Conservation (phyloP, 1,139 yeast genomes). For the Magnusiomyces ingens region DNA sequence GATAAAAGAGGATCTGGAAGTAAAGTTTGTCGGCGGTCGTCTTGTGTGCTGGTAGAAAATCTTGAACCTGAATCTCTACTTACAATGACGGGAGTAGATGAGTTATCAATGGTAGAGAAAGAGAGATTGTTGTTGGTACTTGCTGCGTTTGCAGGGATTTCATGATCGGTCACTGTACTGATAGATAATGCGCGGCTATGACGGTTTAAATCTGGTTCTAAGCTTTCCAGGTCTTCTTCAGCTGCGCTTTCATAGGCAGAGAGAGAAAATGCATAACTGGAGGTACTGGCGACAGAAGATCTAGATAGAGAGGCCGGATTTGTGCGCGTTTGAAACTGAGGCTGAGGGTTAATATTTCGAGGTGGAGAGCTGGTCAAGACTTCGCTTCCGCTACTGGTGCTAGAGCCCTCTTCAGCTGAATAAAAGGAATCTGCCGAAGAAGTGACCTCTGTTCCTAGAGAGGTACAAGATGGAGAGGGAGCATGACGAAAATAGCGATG, state of each 20-base stretch:
- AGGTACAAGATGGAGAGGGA: not conserved
- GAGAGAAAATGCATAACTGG: not conserved
- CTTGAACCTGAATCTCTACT: no score
- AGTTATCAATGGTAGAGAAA: not conserved
- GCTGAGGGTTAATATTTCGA: not conserved
- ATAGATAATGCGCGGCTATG: not conserved
- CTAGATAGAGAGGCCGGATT: not conserved
- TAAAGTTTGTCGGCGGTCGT: not conserved
- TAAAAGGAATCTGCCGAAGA: conserved; percentile 2
- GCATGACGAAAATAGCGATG: not conserved
- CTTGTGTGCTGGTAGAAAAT: not conserved
- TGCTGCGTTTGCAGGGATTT: not conserved
- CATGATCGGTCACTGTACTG: not conserved
- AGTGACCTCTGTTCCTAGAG: not conserved
- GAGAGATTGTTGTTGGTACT: not conserved
- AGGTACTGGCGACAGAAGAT: not conserved
- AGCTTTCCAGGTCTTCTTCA: not conserved
- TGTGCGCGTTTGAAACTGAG: not conserved
- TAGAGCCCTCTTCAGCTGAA: conserved; percentile 1
- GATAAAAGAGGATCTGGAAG: not conserved
- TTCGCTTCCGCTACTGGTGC: not conserved
- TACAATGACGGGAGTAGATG: not conserved
- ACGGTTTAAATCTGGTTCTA: not conserved
- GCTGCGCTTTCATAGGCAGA: not conserved
- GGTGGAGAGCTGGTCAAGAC: not conserved